Percentiles rank a stretch among this genome's conserved stretches.
These are phyloP conservation scores for Darksidea phi DNA, from an alignment of 495 filamentous ascomycete genomes.

Conservation along the genomic window DNA sequence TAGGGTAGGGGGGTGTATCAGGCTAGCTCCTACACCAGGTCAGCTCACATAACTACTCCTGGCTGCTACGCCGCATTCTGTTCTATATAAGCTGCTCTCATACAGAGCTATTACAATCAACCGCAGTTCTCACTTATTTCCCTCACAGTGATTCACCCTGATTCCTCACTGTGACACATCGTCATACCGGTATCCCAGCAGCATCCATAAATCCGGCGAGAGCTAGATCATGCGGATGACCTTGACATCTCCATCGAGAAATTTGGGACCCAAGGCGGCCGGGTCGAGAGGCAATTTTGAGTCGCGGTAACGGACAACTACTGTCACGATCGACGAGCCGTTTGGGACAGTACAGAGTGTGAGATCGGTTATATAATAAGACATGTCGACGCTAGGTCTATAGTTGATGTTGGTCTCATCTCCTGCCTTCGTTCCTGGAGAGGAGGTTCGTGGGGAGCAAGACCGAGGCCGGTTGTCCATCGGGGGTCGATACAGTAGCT, in stretches of 20 bases:
- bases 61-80: too few relatives aligned
- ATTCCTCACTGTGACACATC: too few relatives aligned
- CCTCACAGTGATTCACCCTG: too few relatives aligned
- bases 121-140: too few relatives aligned
- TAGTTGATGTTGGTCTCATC: conserved; percentile 3
- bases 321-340: conserved; percentile 16
- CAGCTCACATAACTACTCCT: too few relatives aligned
- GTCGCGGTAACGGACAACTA: conserved; percentile 10
- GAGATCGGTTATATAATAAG: conserved; percentile 29
- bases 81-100: too few relatives aligned
- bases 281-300: conserved; percentile 5
- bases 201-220: too few relatives aligned
- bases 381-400: conserved; percentile 8
- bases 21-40: too few relatives aligned
- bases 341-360: conserved; percentile 12
- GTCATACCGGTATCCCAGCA: conserved; percentile 18
- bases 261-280: conserved; percentile 11
- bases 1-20: too few relatives aligned
- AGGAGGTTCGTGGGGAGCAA: conserved; percentile 14
- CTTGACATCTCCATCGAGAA: conserved; percentile 14
- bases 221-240: too few relatives aligned
- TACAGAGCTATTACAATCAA: too few relatives aligned
- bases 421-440: conserved; percentile 15
- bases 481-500: neutral
- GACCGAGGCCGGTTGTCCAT: conserved; percentile 15